phyloP scores from a whole-genome alignment of 2,329 filamentous ascomycete genomes.

The Verticillium albo-atrum region DNA sequence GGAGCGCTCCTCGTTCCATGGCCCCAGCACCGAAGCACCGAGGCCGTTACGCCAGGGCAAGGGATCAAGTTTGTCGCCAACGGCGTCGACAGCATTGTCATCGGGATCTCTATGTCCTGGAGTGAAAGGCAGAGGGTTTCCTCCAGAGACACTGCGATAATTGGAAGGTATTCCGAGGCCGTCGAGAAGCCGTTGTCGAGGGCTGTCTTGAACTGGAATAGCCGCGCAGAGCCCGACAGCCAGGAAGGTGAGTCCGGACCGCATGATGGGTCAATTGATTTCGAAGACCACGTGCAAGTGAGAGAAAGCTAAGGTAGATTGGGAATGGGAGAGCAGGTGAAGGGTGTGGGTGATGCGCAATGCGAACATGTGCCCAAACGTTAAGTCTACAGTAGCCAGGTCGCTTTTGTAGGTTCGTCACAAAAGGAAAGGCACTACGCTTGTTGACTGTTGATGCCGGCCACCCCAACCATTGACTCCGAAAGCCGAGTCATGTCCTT shows the following conservation, averaged over 20 bases:
- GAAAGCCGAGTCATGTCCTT: background rate
- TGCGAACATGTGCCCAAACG: background rate
- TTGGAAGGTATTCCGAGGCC: slow-evolving; percentile 40
- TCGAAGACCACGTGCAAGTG: background rate
- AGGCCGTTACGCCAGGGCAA: slow-evolving; percentile 60
- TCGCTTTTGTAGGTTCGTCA: background rate
- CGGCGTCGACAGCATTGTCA: slow-evolving; percentile 57
- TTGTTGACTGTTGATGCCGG: background rate
- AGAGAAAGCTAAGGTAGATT: background rate
- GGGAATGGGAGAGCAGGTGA: background rate
- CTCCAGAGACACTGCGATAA: slow-evolving; percentile 27
- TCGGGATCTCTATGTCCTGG: slow-evolving; percentile 56
- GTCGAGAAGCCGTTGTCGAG: slow-evolving; percentile 48
- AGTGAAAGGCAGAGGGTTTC: slow-evolving; percentile 19
- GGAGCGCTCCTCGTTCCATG: slow-evolving; percentile 63
- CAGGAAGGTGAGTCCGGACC: background rate
- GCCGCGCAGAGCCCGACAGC: slow-evolving; percentile 6
- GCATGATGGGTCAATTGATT: background rate
- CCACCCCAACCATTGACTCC: background rate
- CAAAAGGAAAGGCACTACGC: background rate
- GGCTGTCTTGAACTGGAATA: slow-evolving; percentile 38
- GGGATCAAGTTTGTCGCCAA: slow-evolving; percentile 56
- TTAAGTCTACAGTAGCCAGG: background rate
- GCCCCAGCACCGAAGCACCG: slow-evolving; percentile 63
- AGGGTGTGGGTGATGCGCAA: background rate